Base-by-base conservation (phyloP, 106 monocot genomes). In the Dioscorea dumetorum region DNA sequence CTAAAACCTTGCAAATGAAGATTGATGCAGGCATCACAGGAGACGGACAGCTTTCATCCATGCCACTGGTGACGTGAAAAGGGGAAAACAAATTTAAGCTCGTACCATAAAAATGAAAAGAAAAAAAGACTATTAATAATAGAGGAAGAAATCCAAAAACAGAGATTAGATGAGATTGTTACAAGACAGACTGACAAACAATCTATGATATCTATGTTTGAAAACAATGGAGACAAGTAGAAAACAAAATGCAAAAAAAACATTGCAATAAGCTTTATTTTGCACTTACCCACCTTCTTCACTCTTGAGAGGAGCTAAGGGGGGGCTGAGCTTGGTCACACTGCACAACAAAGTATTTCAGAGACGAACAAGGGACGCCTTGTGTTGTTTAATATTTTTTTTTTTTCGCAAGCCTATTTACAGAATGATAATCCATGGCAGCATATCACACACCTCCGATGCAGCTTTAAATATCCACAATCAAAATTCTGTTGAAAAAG, bases 191-290 rank as follows among this genome's bases (percentile, higher is more conserved):
- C 5, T 41, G 41, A 41, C 1, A 41, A 41, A 41, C 41, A 41
- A 41, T 41, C 41, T 41, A 10, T 41, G 41, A 28, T 28, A 28
- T 28, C 28, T 28, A 28, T 28, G 41, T 69, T 60, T 49, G 61
- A 61, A 18, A 50, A 31, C 41, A 61, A 61, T 61, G 48, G 5
- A 51, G 28, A 61, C 18, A 52, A 28, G 41, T 41, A 57, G 35
- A 24, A 52, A 23, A 75, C 60, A 50, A 67, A 24, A 50, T 49
- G 22, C 8, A 9, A 53, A 61, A 53, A 61, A 59, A 51, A 22
- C 19, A 24, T 51, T 10, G 14, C 15, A n/a, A 62, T 35, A 76
- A 76, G 67, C 71, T 76, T 76, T 76, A 67, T 76, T 81, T 60
- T 71, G 60, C 58, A 60, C 51, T 24, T 8, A 57, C 31, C 62